Evolutionary conservation across 345 rosid species (phyloP).

Genomic region (Draba incana): DNA sequence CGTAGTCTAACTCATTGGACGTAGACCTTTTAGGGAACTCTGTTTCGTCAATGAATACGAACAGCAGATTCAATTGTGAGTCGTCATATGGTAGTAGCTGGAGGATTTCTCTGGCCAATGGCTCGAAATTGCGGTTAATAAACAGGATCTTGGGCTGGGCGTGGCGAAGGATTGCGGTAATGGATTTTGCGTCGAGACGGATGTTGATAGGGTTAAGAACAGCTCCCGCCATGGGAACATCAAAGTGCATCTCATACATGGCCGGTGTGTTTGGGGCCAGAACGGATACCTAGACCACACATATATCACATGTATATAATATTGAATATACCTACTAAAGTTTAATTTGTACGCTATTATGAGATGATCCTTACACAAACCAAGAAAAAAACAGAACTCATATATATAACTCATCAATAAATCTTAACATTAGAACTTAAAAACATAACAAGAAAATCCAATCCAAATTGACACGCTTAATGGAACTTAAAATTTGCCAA

Average conservation of each 20-base stretch:
- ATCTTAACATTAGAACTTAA: too few relatives aligned
- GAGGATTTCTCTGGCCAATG: slow-evolving; percentile 53
- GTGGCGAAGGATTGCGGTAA: slow-evolving; percentile 60
- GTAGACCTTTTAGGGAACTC: slow-evolving; percentile 3
- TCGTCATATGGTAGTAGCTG: slow-evolving; percentile 43
- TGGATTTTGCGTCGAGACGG: slow-evolving; percentile 64
- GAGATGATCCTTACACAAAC: too few relatives aligned
- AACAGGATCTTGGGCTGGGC: slow-evolving; percentile 63
- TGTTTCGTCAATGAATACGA: slow-evolving; percentile 29
- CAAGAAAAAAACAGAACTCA: too few relatives aligned
- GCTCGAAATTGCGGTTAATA: slow-evolving; percentile 53
- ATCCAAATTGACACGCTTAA: too few relatives aligned
- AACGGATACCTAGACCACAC: slow-evolving; percentile 60
- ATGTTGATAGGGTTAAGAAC: slow-evolving; percentile 77
- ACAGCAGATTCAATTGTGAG: slow-evolving; percentile 45
- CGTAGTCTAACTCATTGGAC: slow-evolving; percentile 47
- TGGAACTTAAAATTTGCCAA: too few relatives aligned
- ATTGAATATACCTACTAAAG: background rate
- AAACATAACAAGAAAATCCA: too few relatives aligned
- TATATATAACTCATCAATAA: too few relatives aligned
- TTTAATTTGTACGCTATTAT: too few relatives aligned
- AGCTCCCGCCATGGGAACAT: slow-evolving; percentile 88
- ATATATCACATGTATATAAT: background rate
- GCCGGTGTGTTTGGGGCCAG: slow-evolving; percentile 89
- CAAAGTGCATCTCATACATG: slow-evolving; percentile 85